A percentile compares a stretch with the other conserved stretches of the same genome.
Conservation (phyloP, 1,284 basidiomycete species). For the Singerocomus rubriflavus region DNA sequence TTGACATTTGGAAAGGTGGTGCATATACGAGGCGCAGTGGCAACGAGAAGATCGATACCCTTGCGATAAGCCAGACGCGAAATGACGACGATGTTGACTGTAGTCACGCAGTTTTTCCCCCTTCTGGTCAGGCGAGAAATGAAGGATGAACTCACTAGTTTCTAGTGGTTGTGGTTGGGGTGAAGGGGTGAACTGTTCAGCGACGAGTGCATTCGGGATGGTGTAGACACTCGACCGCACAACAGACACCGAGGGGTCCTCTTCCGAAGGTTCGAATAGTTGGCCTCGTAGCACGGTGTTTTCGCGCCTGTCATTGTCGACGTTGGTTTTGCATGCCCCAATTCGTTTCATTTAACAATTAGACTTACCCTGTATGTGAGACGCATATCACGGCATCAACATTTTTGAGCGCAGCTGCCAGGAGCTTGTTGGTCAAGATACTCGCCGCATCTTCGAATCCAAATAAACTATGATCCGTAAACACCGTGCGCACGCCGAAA, state of each 20-base stretch:
- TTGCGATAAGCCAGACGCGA: constrained; percentile 96
- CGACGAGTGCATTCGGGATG: constrained; percentile 93
- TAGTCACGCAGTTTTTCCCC: neutral
- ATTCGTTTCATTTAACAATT: neutral
- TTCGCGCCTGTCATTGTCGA: constrained; percentile 60
- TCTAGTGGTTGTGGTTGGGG: constrained; percentile 45
- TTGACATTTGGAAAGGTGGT: constrained; percentile 78
- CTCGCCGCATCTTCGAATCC: constrained; percentile 95
- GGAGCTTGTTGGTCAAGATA: constrained; percentile 94
- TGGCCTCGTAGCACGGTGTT: constrained; percentile 91
- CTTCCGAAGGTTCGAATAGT: constrained; percentile 50
- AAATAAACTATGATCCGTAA: constrained; percentile 97
- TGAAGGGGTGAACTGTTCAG: constrained; percentile 80
- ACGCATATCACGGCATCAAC: constrained; percentile 96
- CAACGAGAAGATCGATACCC: constrained; percentile 93
- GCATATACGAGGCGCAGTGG: constrained; percentile 89
- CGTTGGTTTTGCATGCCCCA: neutral
- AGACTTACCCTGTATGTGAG: constrained; percentile 87
- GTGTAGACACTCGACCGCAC: constrained; percentile 76
- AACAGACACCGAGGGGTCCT: constrained; percentile 40
- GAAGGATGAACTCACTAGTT: constrained; percentile 49
- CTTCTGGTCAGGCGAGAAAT: too few relatives aligned
- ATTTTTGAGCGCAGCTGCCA: constrained; percentile 83
- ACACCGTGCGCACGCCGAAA: constrained; percentile 83
- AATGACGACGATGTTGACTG: constrained; percentile 93